Evolutionary conservation across 768 basidiomycete genomes (phyloP).

Genomic region (Pilatotrama ljubarskyi): DNA sequence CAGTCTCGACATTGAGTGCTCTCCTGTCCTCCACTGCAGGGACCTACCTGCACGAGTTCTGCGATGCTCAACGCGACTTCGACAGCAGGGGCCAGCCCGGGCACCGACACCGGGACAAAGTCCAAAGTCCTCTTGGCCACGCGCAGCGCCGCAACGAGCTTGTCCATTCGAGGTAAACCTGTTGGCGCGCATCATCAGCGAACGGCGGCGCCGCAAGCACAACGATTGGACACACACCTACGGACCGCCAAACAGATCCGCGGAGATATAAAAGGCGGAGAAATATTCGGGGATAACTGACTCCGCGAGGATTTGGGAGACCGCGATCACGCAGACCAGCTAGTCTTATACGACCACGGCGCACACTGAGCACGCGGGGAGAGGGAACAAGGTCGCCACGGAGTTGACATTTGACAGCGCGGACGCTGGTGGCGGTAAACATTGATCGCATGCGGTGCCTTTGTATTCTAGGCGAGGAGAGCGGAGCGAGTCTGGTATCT

Average conservation of each 20-base stretch:
- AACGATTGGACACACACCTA: neutral
- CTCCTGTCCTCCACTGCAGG: neutral
- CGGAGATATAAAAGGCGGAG: constrained; percentile 6
- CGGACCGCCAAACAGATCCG: neutral
- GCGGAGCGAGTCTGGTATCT: neutral
- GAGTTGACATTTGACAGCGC: constrained; percentile 6
- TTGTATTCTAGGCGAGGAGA: constrained; percentile 5
- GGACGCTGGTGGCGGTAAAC: neutral
- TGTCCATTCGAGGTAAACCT: neutral
- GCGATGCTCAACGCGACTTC: constrained; percentile 1
- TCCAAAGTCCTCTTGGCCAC: neutral
- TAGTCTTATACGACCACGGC: neutral
- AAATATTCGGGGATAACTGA: neutral
- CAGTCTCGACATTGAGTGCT: no score
- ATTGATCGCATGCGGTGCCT: neutral
- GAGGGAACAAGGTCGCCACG: constrained; percentile 7
- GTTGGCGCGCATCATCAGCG: neutral
- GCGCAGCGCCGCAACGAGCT: neutral
- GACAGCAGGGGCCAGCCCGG: neutral
- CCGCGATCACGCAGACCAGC: neutral
- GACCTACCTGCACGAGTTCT: neutral
- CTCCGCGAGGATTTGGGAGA: constrained; percentile 9
- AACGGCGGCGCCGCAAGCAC: neutral
- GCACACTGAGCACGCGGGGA: no score
- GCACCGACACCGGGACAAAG: constrained; percentile 1